Evolutionary conservation across 192 early-diverging fungal species (phyloP).

Genomic region (Entomortierella lignicola): DNA sequence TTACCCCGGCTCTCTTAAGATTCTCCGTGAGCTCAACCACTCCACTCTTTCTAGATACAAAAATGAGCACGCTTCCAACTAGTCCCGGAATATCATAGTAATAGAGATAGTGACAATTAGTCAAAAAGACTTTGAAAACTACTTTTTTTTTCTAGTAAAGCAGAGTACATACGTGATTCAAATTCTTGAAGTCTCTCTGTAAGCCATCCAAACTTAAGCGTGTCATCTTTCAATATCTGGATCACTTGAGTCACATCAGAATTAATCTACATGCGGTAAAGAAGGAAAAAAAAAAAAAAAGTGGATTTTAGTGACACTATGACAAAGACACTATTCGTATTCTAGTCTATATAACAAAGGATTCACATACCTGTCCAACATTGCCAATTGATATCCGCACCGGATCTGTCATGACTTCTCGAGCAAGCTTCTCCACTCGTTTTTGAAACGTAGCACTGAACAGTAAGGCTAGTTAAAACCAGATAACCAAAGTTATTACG

Average conservation of each 20-base stretch:
- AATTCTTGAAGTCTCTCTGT: constrained; percentile 65
- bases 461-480: constrained; percentile 62
- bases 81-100: constrained; percentile 1
- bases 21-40: constrained; percentile 78
- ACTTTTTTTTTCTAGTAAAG: background rate
- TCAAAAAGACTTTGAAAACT: too few relatives aligned
- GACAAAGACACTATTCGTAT: background rate
- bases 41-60: constrained; percentile 77
- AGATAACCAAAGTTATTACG: background rate
- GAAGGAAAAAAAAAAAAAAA: too few relatives aligned
- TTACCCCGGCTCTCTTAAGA: constrained; percentile 66
- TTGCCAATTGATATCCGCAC: constrained; percentile 80
- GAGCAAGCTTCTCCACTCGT: constrained; percentile 74
- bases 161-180: constrained; percentile 56
- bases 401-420: constrained; percentile 77
- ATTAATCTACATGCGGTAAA: constrained; percentile 59
- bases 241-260: constrained; percentile 80
- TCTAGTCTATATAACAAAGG: background rate
- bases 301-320: background rate
- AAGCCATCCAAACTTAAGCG: constrained; percentile 83
- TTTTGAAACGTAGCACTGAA: constrained; percentile 87
- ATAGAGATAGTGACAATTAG: too few relatives aligned
- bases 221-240: constrained; percentile 71
- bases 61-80: constrained; percentile 80
- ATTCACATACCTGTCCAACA: constrained; percentile 62